Percentiles rank a stretch among this genome's conserved stretches.
phyloP scores from a whole-genome alignment of 768 basidiomycete species.

The Pleurotus platypus region DNA sequence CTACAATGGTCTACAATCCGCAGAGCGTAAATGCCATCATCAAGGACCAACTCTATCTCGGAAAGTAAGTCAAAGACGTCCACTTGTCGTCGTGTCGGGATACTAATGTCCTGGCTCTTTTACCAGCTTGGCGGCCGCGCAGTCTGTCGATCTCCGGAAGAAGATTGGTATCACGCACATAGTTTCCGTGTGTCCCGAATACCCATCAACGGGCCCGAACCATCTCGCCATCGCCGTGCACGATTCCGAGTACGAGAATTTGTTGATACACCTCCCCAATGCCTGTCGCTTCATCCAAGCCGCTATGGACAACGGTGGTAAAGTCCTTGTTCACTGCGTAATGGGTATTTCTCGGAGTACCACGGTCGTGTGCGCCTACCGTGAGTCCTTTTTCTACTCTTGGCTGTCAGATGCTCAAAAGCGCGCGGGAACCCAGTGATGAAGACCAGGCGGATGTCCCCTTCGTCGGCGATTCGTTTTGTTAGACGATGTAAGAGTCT shows the following conservation, averaged over 20 bases:
- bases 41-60: slow-evolving; percentile 34
- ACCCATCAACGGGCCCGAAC: slow-evolving; percentile 36
- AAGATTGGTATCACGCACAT: slow-evolving; percentile 47
- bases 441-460: slow-evolving; percentile 38
- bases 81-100: background rate
- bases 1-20: slow-evolving; percentile 10
- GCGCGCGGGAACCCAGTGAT: slow-evolving; percentile 35
- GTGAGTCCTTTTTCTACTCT: slow-evolving; percentile 28
- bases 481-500: slow-evolving; percentile 43
- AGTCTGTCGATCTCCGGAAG: slow-evolving; percentile 23
- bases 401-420: background rate
- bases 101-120: background rate
- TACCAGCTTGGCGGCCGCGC: slow-evolving; percentile 33
- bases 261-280: slow-evolving; percentile 61
- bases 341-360: slow-evolving; percentile 73
- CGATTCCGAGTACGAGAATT: slow-evolving; percentile 45
- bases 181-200: slow-evolving; percentile 57
- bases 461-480: slow-evolving; percentile 41
- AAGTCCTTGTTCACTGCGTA: slow-evolving; percentile 67
- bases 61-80: slow-evolving; percentile 31
- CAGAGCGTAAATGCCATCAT: slow-evolving; percentile 32
- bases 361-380: slow-evolving; percentile 54
- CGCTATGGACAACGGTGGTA: slow-evolving; percentile 49
- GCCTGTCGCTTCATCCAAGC: slow-evolving; percentile 61
- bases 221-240: slow-evolving; percentile 38